Base-by-base conservation (phyloP, 2,329 filamentous ascomycete genomes). In the Chrysoporthe austroafricana region DNA sequence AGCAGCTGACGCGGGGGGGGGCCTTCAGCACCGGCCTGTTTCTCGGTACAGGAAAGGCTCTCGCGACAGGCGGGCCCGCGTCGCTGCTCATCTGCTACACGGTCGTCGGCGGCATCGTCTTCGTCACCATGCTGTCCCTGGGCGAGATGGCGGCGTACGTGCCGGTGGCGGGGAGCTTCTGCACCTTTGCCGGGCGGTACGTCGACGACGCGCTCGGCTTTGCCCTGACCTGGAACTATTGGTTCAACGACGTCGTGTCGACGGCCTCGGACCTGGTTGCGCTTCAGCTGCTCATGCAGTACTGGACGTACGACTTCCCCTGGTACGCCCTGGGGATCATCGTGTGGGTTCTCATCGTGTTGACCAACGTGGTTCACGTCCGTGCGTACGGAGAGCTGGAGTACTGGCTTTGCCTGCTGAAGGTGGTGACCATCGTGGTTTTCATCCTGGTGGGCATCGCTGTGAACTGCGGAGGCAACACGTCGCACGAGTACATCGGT, bases 371-470 rank as follows among this genome's bases (percentile, higher is more conserved):
- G 48, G 76, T 87, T 39, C 83, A 84, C 1, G 85, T 88, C 9
- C 78, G 76, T 57, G 81, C 82, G 14, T 88, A 87, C 71, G 86
- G 85, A 26, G 85, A 88, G 77, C 77, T 86, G 16, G 85, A 87
- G 71, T 87, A 87, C 67, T 86, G 84, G 82, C 77, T 87, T n/a
- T 84, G 83, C 70, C 72, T 87, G 32, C 76, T 87, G 43, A 87
- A 87, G 73, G 82, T 84, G 32, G 76, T 82, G 50, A 84, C 83
- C 13, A 86, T 87, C 64, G 78, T 85, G 7, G 81, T 88, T 62
- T 90, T 90, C 74, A 89, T 90, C 68, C 81, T 90, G 42, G 79
- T 90, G 54, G 85, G 87, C 2, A 88, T 90, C 62, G 87, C 79
- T 2, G 85, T 87, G 58, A 88, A 88, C 67, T 83, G 81, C 66